Evolutionary conservation across 805 yeast genomes (phyloP), one percentile per base, ranked within the genome.

Genomic region (Lipomyces mesembrius): DNA sequence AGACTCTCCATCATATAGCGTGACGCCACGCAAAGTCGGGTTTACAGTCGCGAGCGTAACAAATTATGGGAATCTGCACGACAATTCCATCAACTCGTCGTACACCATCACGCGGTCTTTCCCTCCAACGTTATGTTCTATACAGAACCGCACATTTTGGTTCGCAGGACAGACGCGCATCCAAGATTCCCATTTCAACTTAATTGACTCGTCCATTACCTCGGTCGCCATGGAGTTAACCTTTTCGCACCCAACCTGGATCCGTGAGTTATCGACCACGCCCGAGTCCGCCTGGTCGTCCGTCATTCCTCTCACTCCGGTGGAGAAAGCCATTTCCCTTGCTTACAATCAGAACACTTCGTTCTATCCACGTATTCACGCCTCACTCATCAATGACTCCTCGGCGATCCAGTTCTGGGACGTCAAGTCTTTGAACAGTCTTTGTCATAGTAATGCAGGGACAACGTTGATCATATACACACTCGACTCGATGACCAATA

Each of bases 341-440:
- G 20, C 20, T 3, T 22, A 35, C 14, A 35, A 35, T 29, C 55
- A 56, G 51, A 17, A 62, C 49, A 14, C 34, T 32, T 4, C 14
- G 51, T 14, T 6, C 58, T 8, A 57, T 62, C 9, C 66, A 51
- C 34, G 22, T 2, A 11, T 59, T 27, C 27, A 25, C 43, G 54
- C 60, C 34, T 61, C 60, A 14, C 39, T 46, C 39, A 43, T 58
- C n/a, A 37, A 52, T 5, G 39, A 49, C 27, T 58, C 66, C 2
- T 20, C 59, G 3, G 62, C 66, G 5, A n/a, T 63, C 32, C 66
- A 63, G 57, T 52, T 63, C 57, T 58, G 66, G 66, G 66, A 63
- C 37, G n/a, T 53, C 61, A 25, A 52, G 49, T 53, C 61, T 43
- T 9, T 57, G 52, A 29, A 52, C 34, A 17, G 52, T 17, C 37